Percentiles rank a stretch among this genome's conserved stretches.
phyloP scores from a whole-genome alignment of 176 grass and related monocot species.

The Carex kokanica region DNA sequence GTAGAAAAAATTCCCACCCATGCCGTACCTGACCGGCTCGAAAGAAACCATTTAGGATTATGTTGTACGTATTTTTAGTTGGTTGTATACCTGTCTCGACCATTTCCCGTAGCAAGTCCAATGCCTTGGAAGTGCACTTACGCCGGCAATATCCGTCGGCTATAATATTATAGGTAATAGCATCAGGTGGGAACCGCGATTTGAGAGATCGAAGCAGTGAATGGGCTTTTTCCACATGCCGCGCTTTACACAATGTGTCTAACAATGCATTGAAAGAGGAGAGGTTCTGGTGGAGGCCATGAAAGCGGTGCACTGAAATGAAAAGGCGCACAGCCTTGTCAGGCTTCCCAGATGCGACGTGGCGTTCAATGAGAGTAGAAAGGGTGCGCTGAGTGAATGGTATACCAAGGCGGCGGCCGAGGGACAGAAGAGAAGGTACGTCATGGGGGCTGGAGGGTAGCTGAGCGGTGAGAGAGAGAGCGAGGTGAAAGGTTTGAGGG shows the following conservation, averaged over 20 bases:
- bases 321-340: constrained; percentile 75
- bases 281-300: constrained; percentile 53
- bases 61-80: constrained; percentile 84
- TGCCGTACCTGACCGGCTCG: constrained; percentile 55
- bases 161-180: constrained; percentile 71
- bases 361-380: constrained; percentile 65
- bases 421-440: constrained; percentile 53
- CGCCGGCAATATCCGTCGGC: constrained; percentile 81
- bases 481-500: constrained; percentile 62
- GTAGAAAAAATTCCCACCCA: constrained; percentile 71
- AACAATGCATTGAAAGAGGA: constrained; percentile 74
- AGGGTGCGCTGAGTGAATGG: constrained; percentile 69
- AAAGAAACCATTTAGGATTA: constrained; percentile 90
- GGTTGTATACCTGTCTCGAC: constrained; percentile 66
- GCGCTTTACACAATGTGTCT: constrained; percentile 67
- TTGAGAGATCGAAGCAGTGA: constrained; percentile 63
- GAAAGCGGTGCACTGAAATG: constrained; percentile 64
- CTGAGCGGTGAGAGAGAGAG: constrained; percentile 71
- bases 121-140: constrained; percentile 73
- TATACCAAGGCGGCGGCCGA: constrained; percentile 46
- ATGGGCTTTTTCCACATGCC: constrained; percentile 59
- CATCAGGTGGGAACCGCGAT: constrained; percentile 55
- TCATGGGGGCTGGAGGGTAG: constrained; percentile 43
- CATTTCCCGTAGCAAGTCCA: constrained; percentile 75
- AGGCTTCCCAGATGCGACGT: constrained; percentile 56